Percentiles rank a stretch among this genome's conserved stretches.
Conservation (phyloP, 257 asterid species). For the Lithospermum erythrorhizon region DNA sequence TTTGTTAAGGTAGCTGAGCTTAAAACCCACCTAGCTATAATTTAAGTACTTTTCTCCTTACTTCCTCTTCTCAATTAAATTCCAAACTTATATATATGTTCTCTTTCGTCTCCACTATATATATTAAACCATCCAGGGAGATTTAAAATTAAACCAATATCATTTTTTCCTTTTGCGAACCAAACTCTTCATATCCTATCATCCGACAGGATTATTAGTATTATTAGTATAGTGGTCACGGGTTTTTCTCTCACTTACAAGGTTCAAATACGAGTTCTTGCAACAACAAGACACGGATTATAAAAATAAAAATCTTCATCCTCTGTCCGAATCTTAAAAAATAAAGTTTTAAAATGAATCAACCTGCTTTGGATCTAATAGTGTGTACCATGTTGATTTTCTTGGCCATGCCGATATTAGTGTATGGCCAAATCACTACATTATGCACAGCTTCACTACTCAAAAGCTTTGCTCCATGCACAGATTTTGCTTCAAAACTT, state of each 20-base stretch:
- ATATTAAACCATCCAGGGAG: not conserved
- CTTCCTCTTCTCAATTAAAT: slow-evolving; percentile 1
- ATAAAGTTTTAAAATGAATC: slow-evolving; percentile 9
- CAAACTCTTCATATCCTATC: too few species aligned
- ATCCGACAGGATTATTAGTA: too few species aligned
- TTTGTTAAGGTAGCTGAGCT: slow-evolving; percentile 19
- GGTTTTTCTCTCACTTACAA: too few species aligned
- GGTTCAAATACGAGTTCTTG: too few species aligned
- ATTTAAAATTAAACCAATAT: not conserved
- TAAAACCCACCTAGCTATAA: slow-evolving; percentile 13
- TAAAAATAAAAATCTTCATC: not conserved
- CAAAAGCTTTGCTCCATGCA: slow-evolving; percentile 43
- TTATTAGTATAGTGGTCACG: too few species aligned
- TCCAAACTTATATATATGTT: slow-evolving; percentile 2
- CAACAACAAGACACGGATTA: too few species aligned
- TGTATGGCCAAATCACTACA: slow-evolving; percentile 29
- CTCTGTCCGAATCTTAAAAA: slow-evolving; percentile 16
- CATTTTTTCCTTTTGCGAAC: not conserved
- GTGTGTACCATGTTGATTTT: slow-evolving; percentile 18
- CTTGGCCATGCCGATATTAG: slow-evolving; percentile 6
- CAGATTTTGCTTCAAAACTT: slow-evolving; percentile 27
- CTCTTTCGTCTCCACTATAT: not conserved
- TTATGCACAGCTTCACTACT: slow-evolving; percentile 52
- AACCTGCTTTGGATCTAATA: slow-evolving; percentile 12
- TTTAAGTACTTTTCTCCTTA: slow-evolving; percentile 12